Evolutionary conservation across 2,329 filamentous ascomycete species (phyloP), one percentile per base, ranked within the genome.

Genomic region (Fusarium concolor): DNA sequence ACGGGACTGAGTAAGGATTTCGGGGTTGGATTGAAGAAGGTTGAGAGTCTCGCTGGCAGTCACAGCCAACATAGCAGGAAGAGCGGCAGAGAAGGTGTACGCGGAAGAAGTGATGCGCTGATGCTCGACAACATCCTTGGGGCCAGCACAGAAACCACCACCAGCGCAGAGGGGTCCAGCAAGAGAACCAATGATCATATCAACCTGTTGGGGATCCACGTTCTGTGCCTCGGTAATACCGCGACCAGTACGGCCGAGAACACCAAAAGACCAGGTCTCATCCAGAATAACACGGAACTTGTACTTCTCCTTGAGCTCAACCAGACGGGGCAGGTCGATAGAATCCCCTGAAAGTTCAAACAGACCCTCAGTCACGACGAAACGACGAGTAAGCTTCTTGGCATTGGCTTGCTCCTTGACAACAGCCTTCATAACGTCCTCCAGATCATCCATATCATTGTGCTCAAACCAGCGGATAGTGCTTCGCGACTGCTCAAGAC

Each of bases 221-320:
- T 98, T 97, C 76, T 98, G 96, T 8, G 95, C 93, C 82, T 99
- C 96, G 1, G 96, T 98, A 38, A 98, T 85, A 61, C 96, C 96
- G 52, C 94, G 90, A 20, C 96, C 96, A 26, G 93, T 97, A 65
- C 94, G 88, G 46, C 96, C 96, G 7, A 99, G 87, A 18, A 98
- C 92, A 62, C 95, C 96, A 77, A 98, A 99, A 2, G 94, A 97
- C 91, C 93, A 97, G 2, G 94, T 97, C 83, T 99, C 96, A 78
- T 99, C 96, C 37, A 99, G 89, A 70, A 98, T 97, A 57, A 99
- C 88, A 74, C 96, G 93, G 84, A 98, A 99, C 82, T 97, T 99
- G 87, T 98, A 97, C 78, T 92, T 92, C 71, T 94, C 89, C 81
- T 97, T 97, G 71, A 99, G 85, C 77, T 97, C 95, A 67, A 98